A percentile compares a stretch with the other conserved stretches of the same genome.
Conservation (phyloP, 176 grass and related monocot species). For the Musa acuminata region DNA sequence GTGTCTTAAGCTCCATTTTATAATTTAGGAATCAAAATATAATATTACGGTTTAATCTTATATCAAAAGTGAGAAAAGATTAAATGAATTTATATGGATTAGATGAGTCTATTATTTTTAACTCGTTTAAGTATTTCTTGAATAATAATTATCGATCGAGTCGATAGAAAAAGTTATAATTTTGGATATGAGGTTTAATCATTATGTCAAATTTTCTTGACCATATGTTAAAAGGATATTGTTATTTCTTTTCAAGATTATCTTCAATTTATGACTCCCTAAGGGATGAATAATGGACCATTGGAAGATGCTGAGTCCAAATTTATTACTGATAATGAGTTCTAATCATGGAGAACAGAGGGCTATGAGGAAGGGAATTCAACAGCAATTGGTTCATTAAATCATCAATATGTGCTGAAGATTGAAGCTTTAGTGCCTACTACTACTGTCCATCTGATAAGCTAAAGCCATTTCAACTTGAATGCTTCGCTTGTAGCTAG, state of each 20-base stretch:
- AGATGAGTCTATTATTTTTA: no score
- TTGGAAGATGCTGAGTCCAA: not conserved
- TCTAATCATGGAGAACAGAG: not conserved
- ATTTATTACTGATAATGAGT: not conserved
- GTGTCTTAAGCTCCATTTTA: no score
- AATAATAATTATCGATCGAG: no score
- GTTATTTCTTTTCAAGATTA: not conserved
- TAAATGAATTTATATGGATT: no score
- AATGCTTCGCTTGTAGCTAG: not conserved
- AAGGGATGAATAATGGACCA: slow-evolving; percentile 1
- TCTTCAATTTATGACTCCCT: not conserved
- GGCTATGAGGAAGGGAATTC: no score
- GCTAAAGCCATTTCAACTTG: not conserved
- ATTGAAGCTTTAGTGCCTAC: not conserved
- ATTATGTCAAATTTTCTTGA: not conserved
- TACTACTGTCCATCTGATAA: not conserved
- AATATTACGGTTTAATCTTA: no score
- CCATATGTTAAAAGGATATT: not conserved
- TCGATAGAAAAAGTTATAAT: no score
- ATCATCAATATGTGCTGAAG: not conserved
- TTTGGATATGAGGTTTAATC: not conserved
- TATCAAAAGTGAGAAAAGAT: no score
- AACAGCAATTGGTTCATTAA: not conserved
- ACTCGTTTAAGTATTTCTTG: no score
- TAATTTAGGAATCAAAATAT: no score